Base-by-base conservation (phyloP, 129 eudicot genomes). In the Gnaphalium uliginosum region DNA sequence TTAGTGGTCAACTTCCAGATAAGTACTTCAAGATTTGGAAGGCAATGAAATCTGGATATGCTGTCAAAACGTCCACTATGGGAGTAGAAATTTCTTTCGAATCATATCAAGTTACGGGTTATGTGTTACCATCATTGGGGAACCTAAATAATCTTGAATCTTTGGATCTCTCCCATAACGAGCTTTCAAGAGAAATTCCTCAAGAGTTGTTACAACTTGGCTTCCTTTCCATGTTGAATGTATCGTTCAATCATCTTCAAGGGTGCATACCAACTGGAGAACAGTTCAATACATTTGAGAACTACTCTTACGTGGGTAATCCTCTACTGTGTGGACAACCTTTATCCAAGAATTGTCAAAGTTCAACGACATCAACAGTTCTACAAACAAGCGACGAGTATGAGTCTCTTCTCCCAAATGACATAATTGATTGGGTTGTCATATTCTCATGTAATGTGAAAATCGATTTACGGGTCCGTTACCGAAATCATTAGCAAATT, bases 1-100 rank as follows among this genome's bases (percentile, higher is more conserved):
- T 84, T 23, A 69, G 4, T 27, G 84, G 87, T 5, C 59, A 11
- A 13, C 27, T 79, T 50, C 79, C 63, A 0, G 1, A 19, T 0
- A 53, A 58, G 4, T 37, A 18, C 24, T 37, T 80, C 37, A 15
- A 21, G 50, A 46, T 4, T 54, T 79, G 76, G 43, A 71, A 56
- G 0, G 79, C 76, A 2, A 79, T 84, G 82, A 79, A 57, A 41
- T 18, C 54, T 0, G 37, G 0, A 21, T 4, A 54, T 4, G 13
- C 4, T 14, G 56, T 65, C 1, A 18, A 32, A 60, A 56, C 59
- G n/a, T 27, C 33, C 29, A 48, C 25, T 30, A 39, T 81, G 65
- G 10, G 41, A 6, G 0, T 35, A 2, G 10, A 6, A 9, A 35
- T 35, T 35, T 25, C 10, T 3, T 2, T n/a, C 2, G 2, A 9